These are phyloP conservation scores for Colletotrichum musae DNA, from an alignment of 2,329 filamentous ascomycete genomes.

Conservation along the genomic window DNA sequence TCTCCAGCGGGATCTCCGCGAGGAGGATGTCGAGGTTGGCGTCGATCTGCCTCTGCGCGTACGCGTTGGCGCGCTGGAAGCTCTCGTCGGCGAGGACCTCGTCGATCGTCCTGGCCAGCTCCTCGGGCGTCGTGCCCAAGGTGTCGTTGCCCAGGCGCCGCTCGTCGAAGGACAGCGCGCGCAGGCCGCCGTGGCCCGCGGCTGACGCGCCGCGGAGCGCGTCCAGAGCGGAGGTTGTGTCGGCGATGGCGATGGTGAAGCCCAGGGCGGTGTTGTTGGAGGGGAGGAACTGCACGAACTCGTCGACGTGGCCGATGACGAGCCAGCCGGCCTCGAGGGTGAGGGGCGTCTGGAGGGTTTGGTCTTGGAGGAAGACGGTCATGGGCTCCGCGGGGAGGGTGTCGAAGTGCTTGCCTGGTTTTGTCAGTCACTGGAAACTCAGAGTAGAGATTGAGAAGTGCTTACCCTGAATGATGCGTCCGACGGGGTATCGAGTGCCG, in stretches of 20 bases:
- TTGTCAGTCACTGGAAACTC: neutral
- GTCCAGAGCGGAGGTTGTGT: conserved; percentile 44
- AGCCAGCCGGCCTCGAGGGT: conserved; percentile 52
- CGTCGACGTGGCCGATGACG: conserved; percentile 50
- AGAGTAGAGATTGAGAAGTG: neutral
- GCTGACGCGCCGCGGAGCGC: conserved; percentile 44
- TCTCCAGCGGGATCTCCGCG: conserved; percentile 41
- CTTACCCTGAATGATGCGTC: neutral
- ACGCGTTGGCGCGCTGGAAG: conserved; percentile 28
- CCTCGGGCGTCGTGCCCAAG: neutral
- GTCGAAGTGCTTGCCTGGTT: conserved; percentile 32
- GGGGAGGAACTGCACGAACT: conserved; percentile 52
- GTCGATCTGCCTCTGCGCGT: conserved; percentile 40
- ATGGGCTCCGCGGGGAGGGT: conserved; percentile 48
- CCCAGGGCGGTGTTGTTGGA: conserved; percentile 36
- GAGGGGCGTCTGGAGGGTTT: conserved; percentile 53
- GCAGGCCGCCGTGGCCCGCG: conserved; percentile 44
- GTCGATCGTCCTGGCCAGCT: conserved; percentile 34
- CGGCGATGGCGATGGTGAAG: conserved; percentile 45
- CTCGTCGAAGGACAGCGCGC: conserved; percentile 2
- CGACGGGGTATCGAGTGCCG: conserved; percentile 15
- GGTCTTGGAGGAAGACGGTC: conserved; percentile 49
- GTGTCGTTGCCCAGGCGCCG: neutral
- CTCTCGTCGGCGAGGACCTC: conserved; percentile 34
- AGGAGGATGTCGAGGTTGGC: conserved; percentile 27